phyloP scores from a whole-genome alignment of 176 grass and related monocot species.

The Lolium multiflorum region DNA sequence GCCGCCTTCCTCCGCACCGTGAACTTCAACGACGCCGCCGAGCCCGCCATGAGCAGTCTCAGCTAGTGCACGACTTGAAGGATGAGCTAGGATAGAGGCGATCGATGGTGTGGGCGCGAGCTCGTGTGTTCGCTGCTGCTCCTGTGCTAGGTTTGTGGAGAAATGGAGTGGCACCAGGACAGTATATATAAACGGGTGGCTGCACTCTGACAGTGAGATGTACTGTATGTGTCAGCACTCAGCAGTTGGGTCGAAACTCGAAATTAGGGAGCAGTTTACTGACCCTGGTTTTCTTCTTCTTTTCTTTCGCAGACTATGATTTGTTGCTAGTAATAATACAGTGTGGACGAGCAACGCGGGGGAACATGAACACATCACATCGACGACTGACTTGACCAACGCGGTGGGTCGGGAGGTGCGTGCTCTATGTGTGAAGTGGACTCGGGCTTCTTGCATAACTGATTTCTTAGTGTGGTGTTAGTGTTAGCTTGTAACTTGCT shows the following conservation, averaged over 20 bases:
- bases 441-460: too few species aligned
- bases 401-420: neutral
- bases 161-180: neutral
- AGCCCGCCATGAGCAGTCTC: neutral
- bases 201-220: neutral
- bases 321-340: neutral
- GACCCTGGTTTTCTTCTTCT: neutral
- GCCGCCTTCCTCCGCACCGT: slow-evolving; percentile 49
- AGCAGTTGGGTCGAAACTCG: slow-evolving; percentile 31
- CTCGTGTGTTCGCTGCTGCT: neutral
- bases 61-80: neutral
- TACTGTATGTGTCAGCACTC: neutral
- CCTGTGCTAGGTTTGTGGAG: slow-evolving; percentile 9
- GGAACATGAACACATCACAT: too few species aligned
- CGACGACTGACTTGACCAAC: slow-evolving; percentile 7
- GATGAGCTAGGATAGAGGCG: neutral
- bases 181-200: neutral
- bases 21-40: slow-evolving; percentile 51
- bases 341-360: neutral
- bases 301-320: neutral
- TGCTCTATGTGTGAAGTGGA: neutral
- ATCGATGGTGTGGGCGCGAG: neutral
- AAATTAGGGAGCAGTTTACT: slow-evolving; percentile 48
- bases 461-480: too few species aligned
- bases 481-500: too few species aligned